Evolutionary conservation across 208 protist genomes (phyloP).

Genomic region (Leishmania turanica): DNA sequence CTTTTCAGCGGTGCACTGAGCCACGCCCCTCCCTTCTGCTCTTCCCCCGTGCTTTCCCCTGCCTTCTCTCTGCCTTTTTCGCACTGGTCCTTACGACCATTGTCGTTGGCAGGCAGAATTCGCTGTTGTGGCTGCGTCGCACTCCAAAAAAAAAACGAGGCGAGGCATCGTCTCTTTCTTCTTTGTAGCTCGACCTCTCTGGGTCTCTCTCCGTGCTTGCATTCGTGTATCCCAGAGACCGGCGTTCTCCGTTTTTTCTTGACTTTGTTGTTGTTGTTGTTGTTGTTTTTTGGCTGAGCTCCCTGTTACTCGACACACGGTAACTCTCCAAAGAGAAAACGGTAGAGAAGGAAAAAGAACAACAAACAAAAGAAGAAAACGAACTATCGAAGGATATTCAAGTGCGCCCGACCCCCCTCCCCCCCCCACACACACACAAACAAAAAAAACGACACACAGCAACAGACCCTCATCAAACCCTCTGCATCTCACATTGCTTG

Average conservation of each 20-base stretch:
- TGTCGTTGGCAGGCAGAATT: not conserved
- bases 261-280: constrained; percentile 1
- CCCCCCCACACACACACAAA: too few species aligned
- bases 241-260: not conserved
- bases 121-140: not conserved
- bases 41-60: not conserved
- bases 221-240: not conserved
- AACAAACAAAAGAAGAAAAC: not conserved
- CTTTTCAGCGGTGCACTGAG: not conserved
- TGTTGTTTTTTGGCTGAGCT: not conserved
- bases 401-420: not conserved
- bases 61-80: not conserved
- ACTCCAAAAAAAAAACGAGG: not conserved
- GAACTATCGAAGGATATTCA: not conserved
- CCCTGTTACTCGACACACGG: not conserved
- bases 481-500: not conserved
- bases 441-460: too few species aligned
- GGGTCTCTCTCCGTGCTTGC: not conserved
- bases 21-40: not conserved
- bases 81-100: not conserved
- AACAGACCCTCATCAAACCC: not conserved
- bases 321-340: not conserved
- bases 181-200: not conserved
- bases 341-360: not conserved
- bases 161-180: not conserved